Conservation (phyloP, 306 rosid genomes). For the Lagenaria siceraria region DNA sequence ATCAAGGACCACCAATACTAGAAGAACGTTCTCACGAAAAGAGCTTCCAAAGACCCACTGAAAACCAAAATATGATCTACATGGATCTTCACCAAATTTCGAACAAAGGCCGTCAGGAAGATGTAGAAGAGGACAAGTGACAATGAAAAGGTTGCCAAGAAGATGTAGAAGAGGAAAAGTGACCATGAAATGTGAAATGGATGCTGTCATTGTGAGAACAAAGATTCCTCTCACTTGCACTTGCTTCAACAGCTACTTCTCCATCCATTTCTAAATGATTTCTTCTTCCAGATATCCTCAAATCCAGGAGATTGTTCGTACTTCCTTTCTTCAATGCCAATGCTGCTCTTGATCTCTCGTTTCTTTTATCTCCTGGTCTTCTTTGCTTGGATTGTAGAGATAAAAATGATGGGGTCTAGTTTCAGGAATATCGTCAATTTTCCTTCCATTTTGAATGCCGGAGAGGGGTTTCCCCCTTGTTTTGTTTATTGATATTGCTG, state of each 20-base stretch:
- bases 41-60: too few species aligned
- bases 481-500: too few species aligned
- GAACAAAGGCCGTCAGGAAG: neutral
- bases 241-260: neutral
- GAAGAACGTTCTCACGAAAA: too few species aligned
- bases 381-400: neutral
- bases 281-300: neutral
- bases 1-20: too few species aligned
- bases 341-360: neutral
- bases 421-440: neutral
- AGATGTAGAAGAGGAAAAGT: neutral
- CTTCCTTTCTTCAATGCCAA: neutral
- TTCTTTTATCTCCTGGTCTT: neutral
- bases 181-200: neutral
- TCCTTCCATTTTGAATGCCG: too few species aligned
- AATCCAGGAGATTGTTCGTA: neutral
- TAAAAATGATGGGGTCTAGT: neutral
- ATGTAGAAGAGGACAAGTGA: neutral
- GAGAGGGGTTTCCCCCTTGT: too few species aligned
- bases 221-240: constrained; percentile 28
- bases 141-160: neutral
- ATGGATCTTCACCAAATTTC: neutral
- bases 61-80: neutral
- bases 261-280: constrained; percentile 14
- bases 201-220: neutral